These are phyloP conservation scores for Calonectria naviculata DNA, from an alignment of 2,329 filamentous ascomycete species.

Conservation along the genomic window DNA sequence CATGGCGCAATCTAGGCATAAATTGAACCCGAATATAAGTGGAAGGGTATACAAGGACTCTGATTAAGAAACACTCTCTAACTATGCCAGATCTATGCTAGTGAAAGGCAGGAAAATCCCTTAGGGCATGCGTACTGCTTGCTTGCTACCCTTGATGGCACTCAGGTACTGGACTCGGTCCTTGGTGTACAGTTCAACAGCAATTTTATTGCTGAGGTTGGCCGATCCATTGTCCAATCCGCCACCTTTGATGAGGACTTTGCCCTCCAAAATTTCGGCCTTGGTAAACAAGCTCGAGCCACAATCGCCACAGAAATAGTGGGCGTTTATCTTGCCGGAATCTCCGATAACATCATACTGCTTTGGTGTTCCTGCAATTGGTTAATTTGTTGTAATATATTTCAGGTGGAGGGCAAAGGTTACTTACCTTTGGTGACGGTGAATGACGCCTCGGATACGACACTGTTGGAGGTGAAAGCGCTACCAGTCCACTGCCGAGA, in stretches of 20 bases:
- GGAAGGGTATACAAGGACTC: too few relatives aligned
- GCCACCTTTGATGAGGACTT: constrained; percentile 62
- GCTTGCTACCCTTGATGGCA: constrained; percentile 57
- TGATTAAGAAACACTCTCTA: too few relatives aligned
- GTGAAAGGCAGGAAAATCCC: too few relatives aligned
- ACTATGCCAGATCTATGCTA: too few relatives aligned
- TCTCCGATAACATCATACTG: constrained; percentile 58
- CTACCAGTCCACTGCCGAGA: constrained; percentile 57
- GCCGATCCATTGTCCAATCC: constrained; percentile 60
- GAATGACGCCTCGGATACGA: constrained; percentile 59
- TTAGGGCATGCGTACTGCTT: constrained; percentile 45
- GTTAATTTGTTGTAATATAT: accelerated
- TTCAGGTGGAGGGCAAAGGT: not conserved
- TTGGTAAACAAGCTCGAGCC: constrained; percentile 63
- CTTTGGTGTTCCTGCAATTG: constrained; percentile 54
- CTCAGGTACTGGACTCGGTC: constrained; percentile 58
- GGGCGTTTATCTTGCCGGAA: constrained; percentile 65
- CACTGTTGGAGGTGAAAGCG: constrained; percentile 66
- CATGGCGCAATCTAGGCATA: too few relatives aligned
- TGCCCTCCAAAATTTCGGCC: constrained; percentile 63
- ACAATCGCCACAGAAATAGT: constrained; percentile 65
- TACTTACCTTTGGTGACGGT: constrained; percentile 61
- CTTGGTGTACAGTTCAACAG: constrained; percentile 64
- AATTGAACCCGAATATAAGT: too few relatives aligned
- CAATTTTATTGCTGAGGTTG: constrained; percentile 53